A percentile compares a stretch with the other conserved stretches of the same genome.
Evolutionary conservation across 108 stramenopile species (phyloP).

Genomic region (Fragilariopsis cylindrus): DNA sequence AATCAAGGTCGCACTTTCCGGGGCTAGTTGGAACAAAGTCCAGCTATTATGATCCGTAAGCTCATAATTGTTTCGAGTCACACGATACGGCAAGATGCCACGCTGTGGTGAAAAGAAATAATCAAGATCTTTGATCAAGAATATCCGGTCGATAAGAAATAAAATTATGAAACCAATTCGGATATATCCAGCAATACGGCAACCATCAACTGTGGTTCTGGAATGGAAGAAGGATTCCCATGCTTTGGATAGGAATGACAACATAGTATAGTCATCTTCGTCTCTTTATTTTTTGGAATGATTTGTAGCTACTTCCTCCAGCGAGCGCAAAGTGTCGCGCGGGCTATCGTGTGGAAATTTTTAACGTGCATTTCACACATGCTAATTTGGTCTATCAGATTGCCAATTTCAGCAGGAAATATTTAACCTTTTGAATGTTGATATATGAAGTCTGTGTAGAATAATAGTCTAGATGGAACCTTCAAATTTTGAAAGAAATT

Average conservation of each 20-base stretch:
- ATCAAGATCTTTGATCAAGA: neutral
- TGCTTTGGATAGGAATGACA: neutral
- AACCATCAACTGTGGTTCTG: neutral
- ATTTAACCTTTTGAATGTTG: no score
- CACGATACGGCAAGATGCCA: slow-evolving; percentile 6
- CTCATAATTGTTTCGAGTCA: neutral
- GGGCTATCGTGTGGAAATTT: no score
- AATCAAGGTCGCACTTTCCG: slow-evolving; percentile 1
- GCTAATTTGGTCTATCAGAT: no score
- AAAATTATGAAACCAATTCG: neutral
- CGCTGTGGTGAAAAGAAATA: neutral
- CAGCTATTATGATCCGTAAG: neutral
- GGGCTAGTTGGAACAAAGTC: neutral
- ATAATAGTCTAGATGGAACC: no score
- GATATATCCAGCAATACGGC: neutral
- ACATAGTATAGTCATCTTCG: neutral
- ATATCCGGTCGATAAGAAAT: neutral
- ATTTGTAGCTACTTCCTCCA: no score
- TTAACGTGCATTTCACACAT: no score
- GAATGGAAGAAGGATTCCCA: slow-evolving; percentile 10
- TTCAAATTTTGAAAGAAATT: no score
- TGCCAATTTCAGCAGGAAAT: no score
- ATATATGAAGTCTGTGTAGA: no score
- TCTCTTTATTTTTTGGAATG: no score
- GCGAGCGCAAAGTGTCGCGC: no score